Evolutionary conservation across 371 early-diverging fungal species (phyloP), one percentile per base, ranked within the genome.

Genomic region (Mortierella sp.): DNA sequence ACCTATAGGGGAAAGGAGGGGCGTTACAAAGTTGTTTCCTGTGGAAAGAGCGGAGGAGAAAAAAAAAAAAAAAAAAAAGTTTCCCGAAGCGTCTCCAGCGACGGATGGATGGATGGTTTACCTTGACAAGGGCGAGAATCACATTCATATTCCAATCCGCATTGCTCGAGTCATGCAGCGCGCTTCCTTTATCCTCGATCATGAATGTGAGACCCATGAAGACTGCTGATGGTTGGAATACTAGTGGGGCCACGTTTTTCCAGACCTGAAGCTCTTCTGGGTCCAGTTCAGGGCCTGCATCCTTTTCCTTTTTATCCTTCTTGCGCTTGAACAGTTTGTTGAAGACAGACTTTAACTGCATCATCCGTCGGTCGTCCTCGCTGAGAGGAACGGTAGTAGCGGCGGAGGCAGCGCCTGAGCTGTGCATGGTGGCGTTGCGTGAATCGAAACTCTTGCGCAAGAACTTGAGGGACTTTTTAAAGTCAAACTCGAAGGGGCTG

Each of bases 91-190:
- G n/a, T n/a, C n/a, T n/a, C n/a, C n/a, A n/a, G n/a, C n/a, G n/a
- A n/a, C n/a, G n/a, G n/a, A n/a, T n/a, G n/a, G n/a, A n/a, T n/a
- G n/a, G n/a, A n/a, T n/a, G n/a, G n/a, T n/a, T 52, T 66, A 70
- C 78, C 67, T 76, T 76, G 42, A 76, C 78, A 6, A 76, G 60
- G 10, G 70, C 71, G n/a, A 76, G 64, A 50, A 76, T 76, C n/a
- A 76, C 51, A 45, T 76, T 76, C 78, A 76, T 76, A 27, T 76
- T 76, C 78, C 78, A 76, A 38, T 69, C 71, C 24, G 38, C 62
- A n/a, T 42, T 66, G 34, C 43, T 45, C 50, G 38, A 58, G 38
- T 58, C 67, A 9, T 19, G 51, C 34, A 66, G 24, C 16, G 58
- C 45, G 38, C 78, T 70, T 7, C 78, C 78, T 34, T 76, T 76